Conservation (phyloP, 1,284 basidiomycete species). For the Thelephora terrestris region DNA sequence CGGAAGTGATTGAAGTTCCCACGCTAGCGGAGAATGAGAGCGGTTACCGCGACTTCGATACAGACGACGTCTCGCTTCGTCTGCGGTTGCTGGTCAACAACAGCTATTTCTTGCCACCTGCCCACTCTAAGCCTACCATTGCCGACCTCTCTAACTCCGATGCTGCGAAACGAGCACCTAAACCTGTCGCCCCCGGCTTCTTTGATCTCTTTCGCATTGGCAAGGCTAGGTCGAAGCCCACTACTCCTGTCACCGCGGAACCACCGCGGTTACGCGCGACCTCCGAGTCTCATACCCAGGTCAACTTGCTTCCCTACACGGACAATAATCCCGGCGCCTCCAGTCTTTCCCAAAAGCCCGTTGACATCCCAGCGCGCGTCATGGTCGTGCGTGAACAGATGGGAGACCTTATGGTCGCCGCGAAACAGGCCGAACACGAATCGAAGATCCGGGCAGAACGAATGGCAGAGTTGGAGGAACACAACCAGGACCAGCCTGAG, state of each 20-base stretch:
- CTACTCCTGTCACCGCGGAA: conserved; percentile 33
- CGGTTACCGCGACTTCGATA: conserved; percentile 46
- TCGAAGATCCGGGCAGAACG: conserved; percentile 38
- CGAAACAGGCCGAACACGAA: conserved; percentile 63
- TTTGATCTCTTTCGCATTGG: conserved; percentile 60
- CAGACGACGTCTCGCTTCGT: conserved; percentile 74
- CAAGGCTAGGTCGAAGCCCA: conserved; percentile 52
- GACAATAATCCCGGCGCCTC: conserved; percentile 27
- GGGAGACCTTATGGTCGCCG: conserved; percentile 54
- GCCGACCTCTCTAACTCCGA: conserved; percentile 45
- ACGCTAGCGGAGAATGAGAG: neutral
- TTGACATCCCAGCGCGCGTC: conserved; percentile 34
- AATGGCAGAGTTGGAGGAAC: conserved; percentile 22
- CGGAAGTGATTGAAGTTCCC: conserved; percentile 24
- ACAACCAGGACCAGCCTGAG: conserved; percentile 7
- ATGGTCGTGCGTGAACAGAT: conserved; percentile 74
- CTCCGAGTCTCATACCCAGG: conserved; percentile 44
- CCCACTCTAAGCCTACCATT: conserved; percentile 61
- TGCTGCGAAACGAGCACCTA: conserved; percentile 30
- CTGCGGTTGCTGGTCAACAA: conserved; percentile 72
- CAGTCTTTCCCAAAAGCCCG: conserved; percentile 28
- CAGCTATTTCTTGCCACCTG: conserved; percentile 75
- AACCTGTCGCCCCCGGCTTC: conserved; percentile 44
- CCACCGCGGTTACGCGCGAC: conserved; percentile 49
- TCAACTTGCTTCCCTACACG: conserved; percentile 20